These are phyloP conservation scores for Candida tropicalis DNA, from an alignment of 1,139 yeast species.

Conservation along the genomic window DNA sequence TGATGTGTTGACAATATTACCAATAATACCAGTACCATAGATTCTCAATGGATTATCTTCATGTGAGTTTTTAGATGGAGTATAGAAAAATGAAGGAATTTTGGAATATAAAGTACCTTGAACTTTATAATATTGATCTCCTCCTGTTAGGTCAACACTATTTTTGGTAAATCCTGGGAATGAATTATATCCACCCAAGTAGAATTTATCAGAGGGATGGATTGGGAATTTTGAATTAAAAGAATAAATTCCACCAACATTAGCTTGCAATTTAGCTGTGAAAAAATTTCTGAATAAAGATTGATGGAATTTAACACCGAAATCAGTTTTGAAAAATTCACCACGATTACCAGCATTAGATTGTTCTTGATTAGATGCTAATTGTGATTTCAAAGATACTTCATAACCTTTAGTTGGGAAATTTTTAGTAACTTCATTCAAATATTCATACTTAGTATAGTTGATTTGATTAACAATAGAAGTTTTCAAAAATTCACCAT, in stretches of 20 bases:
- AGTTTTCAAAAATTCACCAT: constrained; percentile 40
- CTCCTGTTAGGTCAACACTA: constrained; percentile 43
- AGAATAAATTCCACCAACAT: constrained; percentile 40
- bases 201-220: constrained; percentile 51
- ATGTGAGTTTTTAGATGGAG: constrained; percentile 16
- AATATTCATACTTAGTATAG: constrained; percentile 25
- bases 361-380: constrained; percentile 38
- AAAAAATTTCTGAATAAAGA: constrained; percentile 39
- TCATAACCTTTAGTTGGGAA: constrained; percentile 35
- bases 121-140: constrained; percentile 40
- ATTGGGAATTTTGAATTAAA: constrained; percentile 29
- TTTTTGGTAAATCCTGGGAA: constrained; percentile 45
- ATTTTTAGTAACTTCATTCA: constrained; percentile 29
- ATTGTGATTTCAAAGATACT: constrained; percentile 28
- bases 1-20: constrained; percentile 30
- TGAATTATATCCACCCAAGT: constrained; percentile 46
- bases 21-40: constrained; percentile 38
- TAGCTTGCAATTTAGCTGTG: constrained; percentile 38
- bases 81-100: constrained; percentile 35
- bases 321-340: constrained; percentile 31
- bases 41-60: constrained; percentile 43
- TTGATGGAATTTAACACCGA: constrained; percentile 34
- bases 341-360: constrained; percentile 22
- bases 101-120: constrained; percentile 39
- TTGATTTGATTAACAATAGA: constrained; percentile 32